These are phyloP conservation scores for Diutina siamensis DNA, from an alignment of 1,139 yeast genomes.

Conservation along the genomic window DNA sequence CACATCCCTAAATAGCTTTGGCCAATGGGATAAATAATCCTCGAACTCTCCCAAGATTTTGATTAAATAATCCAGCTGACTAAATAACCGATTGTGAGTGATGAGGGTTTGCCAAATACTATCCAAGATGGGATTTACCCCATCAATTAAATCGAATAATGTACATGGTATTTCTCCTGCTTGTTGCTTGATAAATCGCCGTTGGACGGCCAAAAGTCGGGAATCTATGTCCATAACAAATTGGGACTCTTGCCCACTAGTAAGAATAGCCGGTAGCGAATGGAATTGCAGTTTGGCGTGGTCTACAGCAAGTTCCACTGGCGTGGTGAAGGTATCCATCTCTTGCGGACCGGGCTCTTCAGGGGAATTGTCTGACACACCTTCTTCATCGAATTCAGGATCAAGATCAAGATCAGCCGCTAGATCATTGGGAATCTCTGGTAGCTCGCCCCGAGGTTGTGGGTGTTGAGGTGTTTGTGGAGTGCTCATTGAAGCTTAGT, in stretches of 20 bases:
- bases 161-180: constrained; percentile 23
- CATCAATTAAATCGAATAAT: constrained; percentile 30
- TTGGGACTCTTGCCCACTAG: constrained; percentile 42
- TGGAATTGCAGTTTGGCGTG: constrained; percentile 22
- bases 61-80: constrained; percentile 51
- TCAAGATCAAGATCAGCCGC: constrained; percentile 24
- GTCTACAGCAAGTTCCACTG: constrained; percentile 10
- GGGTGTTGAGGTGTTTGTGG: constrained; percentile 1
- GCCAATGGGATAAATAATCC: constrained; percentile 43
- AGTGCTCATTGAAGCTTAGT: background rate
- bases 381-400: constrained; percentile 25
- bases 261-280: constrained; percentile 14
- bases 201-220: constrained; percentile 43
- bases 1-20: constrained; percentile 6
- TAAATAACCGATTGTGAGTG: constrained; percentile 22
- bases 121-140: constrained; percentile 35
- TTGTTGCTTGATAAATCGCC: constrained; percentile 53
- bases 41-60: constrained; percentile 55
- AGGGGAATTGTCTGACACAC: constrained; percentile 13
- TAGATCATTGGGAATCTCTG: background rate
- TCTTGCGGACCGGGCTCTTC: background rate
- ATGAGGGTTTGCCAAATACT: constrained; percentile 39
- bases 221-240: constrained; percentile 52
- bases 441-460: background rate
- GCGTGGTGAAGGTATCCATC: constrained; percentile 10